Evolutionary conservation across 208 protist genomes (phyloP), one percentile per base, ranked within the genome.

Genomic region (Trypanosoma caninum): DNA sequence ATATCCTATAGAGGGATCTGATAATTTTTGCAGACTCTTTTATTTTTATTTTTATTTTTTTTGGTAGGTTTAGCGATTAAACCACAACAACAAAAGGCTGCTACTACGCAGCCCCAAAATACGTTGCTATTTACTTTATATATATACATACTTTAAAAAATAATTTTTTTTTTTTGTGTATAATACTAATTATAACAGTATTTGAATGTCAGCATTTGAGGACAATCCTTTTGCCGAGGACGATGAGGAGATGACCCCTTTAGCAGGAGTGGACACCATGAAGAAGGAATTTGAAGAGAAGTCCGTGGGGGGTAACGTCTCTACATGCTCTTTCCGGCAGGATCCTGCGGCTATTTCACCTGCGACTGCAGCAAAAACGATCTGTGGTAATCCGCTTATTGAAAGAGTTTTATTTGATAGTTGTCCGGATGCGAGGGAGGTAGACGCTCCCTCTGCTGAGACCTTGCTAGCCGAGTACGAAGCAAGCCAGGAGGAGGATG

Each of bases 171-270:
- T 11, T 37, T 54, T 9, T n/a, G 10, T 20, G 33, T 38, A 35
- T 46, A 18, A 50, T 40, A 20, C 38, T 34, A 37, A 46, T 22
- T 28, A 61, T 61, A 47, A 52, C 31, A 51, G 30, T 20, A 48
- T 38, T 6, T 28, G 40, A 38, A 62, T 69, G 68, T 68, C 50
- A 20, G 68, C 45, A 18, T 87, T 89, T 72, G 80, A 85, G 16
- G 74, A 83, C 14, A 92, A 89, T 27, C 81, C 82, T 4, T 81
- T 92, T 28, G 85, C 85, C 3, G 76, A 87, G 10, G 81, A 87
- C 40, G 78, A 88, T 37, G 69, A 76, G 18, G 67, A 63, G 59
- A 25, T 48, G 0, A 33, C 31, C 4, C 2, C 38, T 37, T 28
- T 8, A 2, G 2, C 16, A n/a, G 45, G 50, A 5, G 27, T 41